Conservation (phyloP, 2,329 filamentous ascomycete genomes). For the Verticillium albo-atrum region DNA sequence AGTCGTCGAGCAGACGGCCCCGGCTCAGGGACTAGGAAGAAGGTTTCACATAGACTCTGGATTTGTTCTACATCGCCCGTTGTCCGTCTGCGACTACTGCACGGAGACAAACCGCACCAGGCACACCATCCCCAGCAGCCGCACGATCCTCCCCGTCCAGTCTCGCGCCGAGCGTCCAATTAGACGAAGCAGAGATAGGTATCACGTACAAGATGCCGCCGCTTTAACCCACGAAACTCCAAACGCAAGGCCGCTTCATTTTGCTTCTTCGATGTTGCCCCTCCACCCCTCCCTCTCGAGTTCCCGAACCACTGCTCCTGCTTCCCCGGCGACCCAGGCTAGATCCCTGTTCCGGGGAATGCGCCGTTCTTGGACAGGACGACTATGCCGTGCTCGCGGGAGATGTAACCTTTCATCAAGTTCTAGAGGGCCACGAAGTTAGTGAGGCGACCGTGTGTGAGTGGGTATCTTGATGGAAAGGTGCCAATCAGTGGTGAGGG, state of each 20-base stretch:
- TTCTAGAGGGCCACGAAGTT: slow-evolving; percentile 49
- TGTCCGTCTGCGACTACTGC: not conserved
- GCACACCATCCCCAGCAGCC: not conserved
- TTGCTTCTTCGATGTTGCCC: not conserved
- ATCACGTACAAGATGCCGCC: not conserved
- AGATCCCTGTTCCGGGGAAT: slow-evolving; percentile 84
- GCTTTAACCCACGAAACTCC: not conserved
- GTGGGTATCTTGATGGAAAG: not conserved
- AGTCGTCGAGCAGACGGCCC: not conserved
- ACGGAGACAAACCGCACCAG: not conserved
- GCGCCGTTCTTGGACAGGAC: slow-evolving; percentile 90
- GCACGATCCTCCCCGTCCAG: not conserved
- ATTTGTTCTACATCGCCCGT: too few species aligned
- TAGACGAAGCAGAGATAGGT: not conserved
- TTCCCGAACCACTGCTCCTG: not conserved
- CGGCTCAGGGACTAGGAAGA: not conserved
- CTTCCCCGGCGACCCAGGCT: slow-evolving; percentile 4
- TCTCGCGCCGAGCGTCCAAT: not conserved
- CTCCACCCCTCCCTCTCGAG: not conserved
- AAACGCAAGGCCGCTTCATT: not conserved
- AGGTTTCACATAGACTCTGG: too few species aligned
- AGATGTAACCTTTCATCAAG: slow-evolving; percentile 97
- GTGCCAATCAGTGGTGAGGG: not conserved
- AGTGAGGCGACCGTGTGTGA: slow-evolving; percentile 23
- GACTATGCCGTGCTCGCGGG: slow-evolving; percentile 82